These are phyloP conservation scores for Sphagnum tenellum DNA, from an alignment of 225 moss, liverwort and hornwort genomes.

Conservation along the genomic window DNA sequence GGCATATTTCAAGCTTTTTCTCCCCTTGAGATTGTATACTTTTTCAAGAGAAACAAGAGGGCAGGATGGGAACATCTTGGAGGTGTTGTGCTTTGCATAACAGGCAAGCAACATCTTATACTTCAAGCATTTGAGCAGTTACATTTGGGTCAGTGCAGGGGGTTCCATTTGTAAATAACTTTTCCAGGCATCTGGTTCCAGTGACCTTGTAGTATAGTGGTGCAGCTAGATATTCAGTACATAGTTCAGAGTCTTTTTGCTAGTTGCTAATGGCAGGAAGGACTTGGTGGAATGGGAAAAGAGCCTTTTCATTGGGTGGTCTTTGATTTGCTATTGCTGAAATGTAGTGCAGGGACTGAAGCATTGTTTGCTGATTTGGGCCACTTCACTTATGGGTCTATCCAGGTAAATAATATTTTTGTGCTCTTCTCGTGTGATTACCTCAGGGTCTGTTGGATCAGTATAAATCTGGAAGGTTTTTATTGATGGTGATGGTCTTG, in stretches of 20 bases:
- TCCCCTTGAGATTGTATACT: conserved; percentile 51
- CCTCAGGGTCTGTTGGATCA: too few species aligned
- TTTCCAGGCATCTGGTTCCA: too few species aligned
- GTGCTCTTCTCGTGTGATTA: too few species aligned
- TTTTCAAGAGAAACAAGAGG: conserved; percentile 42
- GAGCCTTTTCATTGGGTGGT: background rate
- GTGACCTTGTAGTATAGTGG: too few species aligned
- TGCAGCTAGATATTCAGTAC: too few species aligned
- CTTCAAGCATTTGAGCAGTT: background rate
- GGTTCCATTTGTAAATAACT: too few species aligned
- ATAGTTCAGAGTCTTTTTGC: background rate
- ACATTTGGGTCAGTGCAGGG: too few species aligned
- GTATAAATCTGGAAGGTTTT: too few species aligned
- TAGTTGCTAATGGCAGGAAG: background rate
- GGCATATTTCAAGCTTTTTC: conserved; percentile 63
- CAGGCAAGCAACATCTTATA: conserved; percentile 33
- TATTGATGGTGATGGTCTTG: too few species aligned
- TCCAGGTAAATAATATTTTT: conserved; percentile 41
- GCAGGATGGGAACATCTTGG: conserved; percentile 79
- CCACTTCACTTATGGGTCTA: conserved; percentile 76
- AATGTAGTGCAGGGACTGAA: conserved; percentile 56
- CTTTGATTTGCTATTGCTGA: background rate
- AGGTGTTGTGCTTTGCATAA: conserved; percentile 78
- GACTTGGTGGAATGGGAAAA: too few species aligned
- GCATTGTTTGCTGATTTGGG: conserved; percentile 96